These are phyloP conservation scores for Alternaria sp. DNA, from an alignment of 2,329 filamentous ascomycete species.

Conservation along the genomic window DNA sequence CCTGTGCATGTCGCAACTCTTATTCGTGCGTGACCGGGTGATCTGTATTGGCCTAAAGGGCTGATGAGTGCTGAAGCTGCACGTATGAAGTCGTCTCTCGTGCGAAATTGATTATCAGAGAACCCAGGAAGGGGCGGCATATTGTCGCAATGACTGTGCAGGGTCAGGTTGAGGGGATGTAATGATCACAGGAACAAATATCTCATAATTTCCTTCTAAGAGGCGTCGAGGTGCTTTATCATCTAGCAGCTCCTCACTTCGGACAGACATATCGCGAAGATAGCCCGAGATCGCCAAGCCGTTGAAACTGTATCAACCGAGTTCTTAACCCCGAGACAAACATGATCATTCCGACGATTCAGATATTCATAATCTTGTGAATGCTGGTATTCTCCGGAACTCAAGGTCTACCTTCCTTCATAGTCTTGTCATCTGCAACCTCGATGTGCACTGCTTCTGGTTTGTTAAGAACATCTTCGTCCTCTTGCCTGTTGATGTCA, in stretches of 20 bases:
- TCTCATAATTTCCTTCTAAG: neutral
- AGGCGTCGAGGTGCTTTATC: neutral
- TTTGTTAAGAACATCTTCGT: slow-evolving; percentile 17
- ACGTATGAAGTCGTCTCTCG: slow-evolving; percentile 33
- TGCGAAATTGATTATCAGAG: slow-evolving; percentile 41
- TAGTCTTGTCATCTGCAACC: neutral
- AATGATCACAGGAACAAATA: neutral
- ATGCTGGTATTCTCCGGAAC: neutral
- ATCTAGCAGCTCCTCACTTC: neutral
- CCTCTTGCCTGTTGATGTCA: slow-evolving; percentile 14
- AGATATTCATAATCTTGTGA: neutral
- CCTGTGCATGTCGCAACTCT: slow-evolving; percentile 43
- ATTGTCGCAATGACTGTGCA: neutral
- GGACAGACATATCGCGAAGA: neutral
- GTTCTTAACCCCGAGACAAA: neutral
- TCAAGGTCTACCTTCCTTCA: neutral
- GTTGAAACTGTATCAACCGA: neutral
- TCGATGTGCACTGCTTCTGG: neutral
- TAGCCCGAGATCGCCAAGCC: neutral
- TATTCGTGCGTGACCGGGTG: slow-evolving; percentile 41
- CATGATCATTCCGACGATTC: neutral
- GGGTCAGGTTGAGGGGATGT: neutral
- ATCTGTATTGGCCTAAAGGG: slow-evolving; percentile 41
- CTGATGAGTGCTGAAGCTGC: slow-evolving; percentile 35
- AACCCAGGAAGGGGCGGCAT: slow-evolving; percentile 44